phyloP scores from a whole-genome alignment of 225 moss, liverwort and hornwort species.

The Antitrichia curtipendula region DNA sequence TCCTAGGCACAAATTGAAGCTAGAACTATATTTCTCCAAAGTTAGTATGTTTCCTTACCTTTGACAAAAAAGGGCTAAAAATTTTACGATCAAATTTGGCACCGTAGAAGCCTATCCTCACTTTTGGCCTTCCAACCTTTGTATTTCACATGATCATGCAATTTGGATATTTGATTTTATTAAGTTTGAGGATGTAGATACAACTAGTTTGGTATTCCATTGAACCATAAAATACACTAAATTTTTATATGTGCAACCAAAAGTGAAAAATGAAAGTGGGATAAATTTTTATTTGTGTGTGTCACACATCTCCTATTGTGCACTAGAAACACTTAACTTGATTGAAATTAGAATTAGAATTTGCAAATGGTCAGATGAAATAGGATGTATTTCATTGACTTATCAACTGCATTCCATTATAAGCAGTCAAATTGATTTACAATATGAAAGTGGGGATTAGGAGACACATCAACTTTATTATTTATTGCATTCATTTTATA shows the following conservation, averaged over 20 bases:
- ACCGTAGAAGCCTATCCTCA: no score
- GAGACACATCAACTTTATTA: background rate
- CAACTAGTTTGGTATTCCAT: background rate
- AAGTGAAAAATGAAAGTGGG: background rate
- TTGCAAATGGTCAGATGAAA: background rate
- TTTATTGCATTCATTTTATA: background rate
- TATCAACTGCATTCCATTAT: background rate
- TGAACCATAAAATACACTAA: background rate
- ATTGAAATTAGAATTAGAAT: background rate
- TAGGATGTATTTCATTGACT: background rate
- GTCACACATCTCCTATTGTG: background rate
- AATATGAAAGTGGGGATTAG: background rate
- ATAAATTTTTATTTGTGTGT: background rate
- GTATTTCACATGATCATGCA: background rate
- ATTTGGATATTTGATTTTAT: no score
- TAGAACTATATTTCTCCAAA: no score
- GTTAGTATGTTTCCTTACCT: no score
- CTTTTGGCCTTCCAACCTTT: background rate
- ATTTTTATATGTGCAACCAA: background rate
- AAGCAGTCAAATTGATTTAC: background rate
- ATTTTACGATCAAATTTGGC: no score
- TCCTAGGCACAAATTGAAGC: no score
- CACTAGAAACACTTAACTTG: background rate
- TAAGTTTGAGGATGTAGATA: background rate
- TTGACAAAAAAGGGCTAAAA: no score